phyloP scores from a whole-genome alignment of 2,329 filamentous ascomycete species.

The Graphiopsis chlorocephala region DNA sequence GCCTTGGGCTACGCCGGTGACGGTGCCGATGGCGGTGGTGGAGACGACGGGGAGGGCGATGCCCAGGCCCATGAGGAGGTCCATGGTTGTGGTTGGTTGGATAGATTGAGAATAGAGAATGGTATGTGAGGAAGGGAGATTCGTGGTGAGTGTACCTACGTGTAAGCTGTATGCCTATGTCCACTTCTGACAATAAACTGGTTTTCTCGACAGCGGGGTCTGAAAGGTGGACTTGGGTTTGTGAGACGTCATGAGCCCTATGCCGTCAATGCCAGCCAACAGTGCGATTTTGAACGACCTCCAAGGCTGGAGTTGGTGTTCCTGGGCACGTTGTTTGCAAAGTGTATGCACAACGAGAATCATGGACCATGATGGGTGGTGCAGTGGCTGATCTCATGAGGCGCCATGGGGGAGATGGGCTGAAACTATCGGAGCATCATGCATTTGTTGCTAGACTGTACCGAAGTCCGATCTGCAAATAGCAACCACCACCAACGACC shows the following conservation, averaged over 20 bases:
- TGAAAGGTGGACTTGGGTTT: background rate
- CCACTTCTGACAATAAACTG: background rate
- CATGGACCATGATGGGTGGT: background rate
- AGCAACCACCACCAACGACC: background rate
- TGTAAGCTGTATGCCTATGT: background rate
- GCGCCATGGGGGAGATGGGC: background rate
- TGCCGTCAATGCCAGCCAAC: no score
- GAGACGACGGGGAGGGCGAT: conserved; percentile 33
- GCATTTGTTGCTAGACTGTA: background rate
- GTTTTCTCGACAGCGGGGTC: background rate
- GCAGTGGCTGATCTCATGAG: background rate
- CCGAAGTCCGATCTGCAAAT: conserved; percentile 5
- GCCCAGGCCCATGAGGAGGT: conserved; percentile 35
- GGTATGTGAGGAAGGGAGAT: background rate
- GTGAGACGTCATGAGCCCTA: background rate
- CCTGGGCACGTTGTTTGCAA: background rate
- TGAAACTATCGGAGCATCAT: background rate
- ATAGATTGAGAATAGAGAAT: background rate
- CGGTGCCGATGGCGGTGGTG: conserved; percentile 47
- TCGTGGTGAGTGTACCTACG: background rate
- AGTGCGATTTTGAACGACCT: background rate
- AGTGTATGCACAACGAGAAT: background rate
- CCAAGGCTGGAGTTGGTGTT: background rate
- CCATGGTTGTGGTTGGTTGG: conserved; percentile 10
- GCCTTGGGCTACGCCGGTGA: conserved; percentile 52